These are phyloP conservation scores for Leersia perrieri DNA, from an alignment of 176 grass and related monocot species.

Conservation along the genomic window DNA sequence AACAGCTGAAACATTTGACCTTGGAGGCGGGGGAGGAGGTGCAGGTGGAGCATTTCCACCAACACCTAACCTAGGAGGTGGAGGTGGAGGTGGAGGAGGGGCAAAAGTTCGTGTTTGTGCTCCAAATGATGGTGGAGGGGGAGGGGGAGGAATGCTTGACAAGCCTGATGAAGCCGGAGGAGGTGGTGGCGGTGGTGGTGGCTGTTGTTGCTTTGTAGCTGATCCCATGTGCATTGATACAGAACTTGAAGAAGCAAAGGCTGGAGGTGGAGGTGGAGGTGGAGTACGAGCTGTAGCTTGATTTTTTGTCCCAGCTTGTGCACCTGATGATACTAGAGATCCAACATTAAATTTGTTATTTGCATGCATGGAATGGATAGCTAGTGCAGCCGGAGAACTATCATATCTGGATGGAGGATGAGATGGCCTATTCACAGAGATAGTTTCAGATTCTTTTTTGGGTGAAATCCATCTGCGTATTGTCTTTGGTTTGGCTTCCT, in stretches of 20 bases:
- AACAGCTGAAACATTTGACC: slow-evolving; percentile 6
- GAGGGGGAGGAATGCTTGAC: slow-evolving; percentile 13
- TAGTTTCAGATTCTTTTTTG: slow-evolving; percentile 66
- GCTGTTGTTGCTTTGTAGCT: slow-evolving; percentile 17
- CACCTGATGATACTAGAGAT: slow-evolving; percentile 15
- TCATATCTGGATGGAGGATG: slow-evolving; percentile 86
- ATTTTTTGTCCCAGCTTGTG: slow-evolving; percentile 29
- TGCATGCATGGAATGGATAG: slow-evolving; percentile 48
- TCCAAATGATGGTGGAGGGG: slow-evolving; percentile 15
- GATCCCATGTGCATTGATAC: neutral
- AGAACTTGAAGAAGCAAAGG: slow-evolving; percentile 12
- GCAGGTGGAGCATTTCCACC: slow-evolving; percentile 32
- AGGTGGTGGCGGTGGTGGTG: slow-evolving; percentile 13
- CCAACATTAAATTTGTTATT: slow-evolving; percentile 34
- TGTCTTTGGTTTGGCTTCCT: slow-evolving; percentile 48
- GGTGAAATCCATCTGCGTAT: slow-evolving; percentile 73
- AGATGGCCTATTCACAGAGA: slow-evolving; percentile 56
- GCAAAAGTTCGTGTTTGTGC: slow-evolving; percentile 5
- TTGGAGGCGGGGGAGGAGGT: slow-evolving; percentile 39
- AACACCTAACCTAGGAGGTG: slow-evolving; percentile 27
- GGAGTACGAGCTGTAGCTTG: slow-evolving; percentile 16
- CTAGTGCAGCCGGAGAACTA: slow-evolving; percentile 79
- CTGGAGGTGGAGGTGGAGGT: slow-evolving; percentile 27
- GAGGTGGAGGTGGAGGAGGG: slow-evolving; percentile 46
- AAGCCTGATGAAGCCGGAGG: slow-evolving; percentile 23